A percentile compares a stretch with the other conserved stretches of the same genome.
These are phyloP conservation scores for Moricandia arvensis DNA, from an alignment of 345 rosid species.

Conservation along the genomic window DNA sequence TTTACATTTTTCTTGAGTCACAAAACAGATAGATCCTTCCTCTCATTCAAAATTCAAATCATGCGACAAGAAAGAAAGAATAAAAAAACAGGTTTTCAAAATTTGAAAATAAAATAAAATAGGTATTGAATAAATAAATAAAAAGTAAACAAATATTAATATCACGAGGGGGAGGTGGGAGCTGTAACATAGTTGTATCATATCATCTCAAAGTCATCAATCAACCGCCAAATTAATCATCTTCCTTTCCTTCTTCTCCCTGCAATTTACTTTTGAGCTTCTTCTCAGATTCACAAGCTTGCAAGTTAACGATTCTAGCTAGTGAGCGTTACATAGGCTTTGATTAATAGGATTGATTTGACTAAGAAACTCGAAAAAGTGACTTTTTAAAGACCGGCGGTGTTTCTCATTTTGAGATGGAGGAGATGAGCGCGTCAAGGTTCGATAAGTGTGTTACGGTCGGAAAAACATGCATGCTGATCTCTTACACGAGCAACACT, in stretches of 20 bases:
- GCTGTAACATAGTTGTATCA: constrained; percentile 32
- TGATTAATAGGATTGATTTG: constrained; percentile 5
- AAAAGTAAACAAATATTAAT: constrained; percentile 5
- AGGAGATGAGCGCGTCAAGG: constrained; percentile 48
- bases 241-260: constrained; percentile 1
- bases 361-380: neutral
- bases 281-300: constrained; percentile 22
- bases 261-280: neutral
- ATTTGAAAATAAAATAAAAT: constrained; percentile 1
- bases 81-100: neutral
- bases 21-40: neutral
- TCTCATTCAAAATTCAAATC: constrained; percentile 20
- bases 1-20: neutral
- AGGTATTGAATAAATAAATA: constrained; percentile 4
- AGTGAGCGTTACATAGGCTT: neutral
- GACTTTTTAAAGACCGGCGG: neutral
- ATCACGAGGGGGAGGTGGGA: constrained; percentile 22
- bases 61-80: constrained; percentile 1
- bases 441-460: constrained; percentile 91
- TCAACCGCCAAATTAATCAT: neutral
- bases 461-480: constrained; percentile 90
- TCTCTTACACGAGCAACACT: constrained; percentile 84
- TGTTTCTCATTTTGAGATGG: neutral
- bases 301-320: neutral
- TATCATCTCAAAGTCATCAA: neutral